Percentiles rank a stretch among this genome's conserved stretches.
Evolutionary conservation across 2,329 filamentous ascomycete species (phyloP).

Genomic region (Drechslera avenae): DNA sequence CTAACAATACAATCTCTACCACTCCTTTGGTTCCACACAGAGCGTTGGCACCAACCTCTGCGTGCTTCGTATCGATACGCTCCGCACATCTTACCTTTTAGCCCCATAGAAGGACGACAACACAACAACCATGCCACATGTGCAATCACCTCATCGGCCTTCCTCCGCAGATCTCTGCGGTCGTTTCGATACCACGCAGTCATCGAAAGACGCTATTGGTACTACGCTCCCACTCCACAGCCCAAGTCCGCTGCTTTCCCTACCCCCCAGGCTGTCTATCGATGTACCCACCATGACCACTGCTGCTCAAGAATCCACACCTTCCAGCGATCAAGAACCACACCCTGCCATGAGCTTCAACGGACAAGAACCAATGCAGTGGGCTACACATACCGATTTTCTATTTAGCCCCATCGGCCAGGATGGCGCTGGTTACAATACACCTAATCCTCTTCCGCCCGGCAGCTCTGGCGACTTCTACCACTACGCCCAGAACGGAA

Average conservation of each 20-base stretch:
- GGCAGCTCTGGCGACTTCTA: conserved; percentile 12
- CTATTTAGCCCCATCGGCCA: conserved; percentile 16
- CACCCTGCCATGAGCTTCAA: conserved; percentile 23
- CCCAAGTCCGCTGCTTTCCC: conserved; percentile 19
- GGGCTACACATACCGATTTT: conserved; percentile 25
- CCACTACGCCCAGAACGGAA: conserved; percentile 26
- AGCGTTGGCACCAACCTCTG: conserved; percentile 35
- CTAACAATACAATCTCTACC: conserved; percentile 20
- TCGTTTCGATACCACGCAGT: conserved; percentile 20
- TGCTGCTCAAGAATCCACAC: conserved; percentile 15
- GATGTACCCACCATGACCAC: conserved; percentile 21
- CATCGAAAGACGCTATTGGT: conserved; percentile 25
- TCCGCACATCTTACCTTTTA: conserved; percentile 14
- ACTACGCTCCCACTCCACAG: conserved; percentile 21
- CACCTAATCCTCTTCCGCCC: conserved; percentile 14
- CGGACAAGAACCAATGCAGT: conserved; percentile 26
- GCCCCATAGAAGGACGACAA: conserved; percentile 31
- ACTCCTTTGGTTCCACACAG: conserved; percentile 37
- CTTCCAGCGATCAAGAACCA: conserved; percentile 8
- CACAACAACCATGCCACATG: conserved; percentile 40
- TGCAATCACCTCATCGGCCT: conserved; percentile 34
- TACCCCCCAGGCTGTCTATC: conserved; percentile 15
- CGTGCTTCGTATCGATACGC: conserved; percentile 25
- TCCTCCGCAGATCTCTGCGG: conserved; percentile 28
- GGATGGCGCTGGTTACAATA: conserved; percentile 17